phyloP scores from a whole-genome alignment of 1,284 basidiomycete genomes.

The Gymnopus androsaceus region DNA sequence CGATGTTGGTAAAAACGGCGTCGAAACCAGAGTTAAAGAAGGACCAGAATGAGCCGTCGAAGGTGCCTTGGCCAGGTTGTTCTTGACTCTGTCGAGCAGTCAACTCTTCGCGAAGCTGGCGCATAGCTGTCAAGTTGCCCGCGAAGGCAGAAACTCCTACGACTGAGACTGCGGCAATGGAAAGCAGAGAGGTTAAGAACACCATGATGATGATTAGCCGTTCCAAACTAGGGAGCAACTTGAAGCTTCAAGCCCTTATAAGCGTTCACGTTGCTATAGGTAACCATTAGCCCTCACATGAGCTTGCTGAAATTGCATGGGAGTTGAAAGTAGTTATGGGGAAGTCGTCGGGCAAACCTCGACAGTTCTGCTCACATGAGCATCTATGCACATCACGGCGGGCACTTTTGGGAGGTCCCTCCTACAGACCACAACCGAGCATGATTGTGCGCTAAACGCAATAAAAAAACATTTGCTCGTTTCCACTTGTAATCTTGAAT shows the following conservation, averaged over 20 bases:
- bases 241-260: neutral
- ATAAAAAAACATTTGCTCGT: neutral
- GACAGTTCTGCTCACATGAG: neutral
- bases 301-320: neutral
- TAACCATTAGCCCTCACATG: neutral
- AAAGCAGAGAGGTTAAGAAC: constrained; percentile 1
- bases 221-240: neutral
- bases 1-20: constrained; percentile 29
- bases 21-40: constrained; percentile 24
- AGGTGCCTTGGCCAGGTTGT: constrained; percentile 18
- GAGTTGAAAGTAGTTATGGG: neutral
- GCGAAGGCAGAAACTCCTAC: constrained; percentile 3
- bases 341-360: neutral
- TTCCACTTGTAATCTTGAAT: neutral
- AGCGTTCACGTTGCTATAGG: neutral
- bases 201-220: constrained; percentile 9
- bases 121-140: neutral
- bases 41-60: constrained; percentile 19
- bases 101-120: neutral
- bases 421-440: too few relatives aligned
- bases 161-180: neutral
- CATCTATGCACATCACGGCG: neutral
- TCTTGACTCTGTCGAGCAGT: constrained; percentile 12
- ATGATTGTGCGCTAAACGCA: neutral
- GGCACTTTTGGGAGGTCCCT: too few relatives aligned